A percentile compares a stretch with the other conserved stretches of the same genome.
phyloP scores from a whole-genome alignment of 495 filamentous ascomycete species.

The Hyphodiscus hymeniophilus region DNA sequence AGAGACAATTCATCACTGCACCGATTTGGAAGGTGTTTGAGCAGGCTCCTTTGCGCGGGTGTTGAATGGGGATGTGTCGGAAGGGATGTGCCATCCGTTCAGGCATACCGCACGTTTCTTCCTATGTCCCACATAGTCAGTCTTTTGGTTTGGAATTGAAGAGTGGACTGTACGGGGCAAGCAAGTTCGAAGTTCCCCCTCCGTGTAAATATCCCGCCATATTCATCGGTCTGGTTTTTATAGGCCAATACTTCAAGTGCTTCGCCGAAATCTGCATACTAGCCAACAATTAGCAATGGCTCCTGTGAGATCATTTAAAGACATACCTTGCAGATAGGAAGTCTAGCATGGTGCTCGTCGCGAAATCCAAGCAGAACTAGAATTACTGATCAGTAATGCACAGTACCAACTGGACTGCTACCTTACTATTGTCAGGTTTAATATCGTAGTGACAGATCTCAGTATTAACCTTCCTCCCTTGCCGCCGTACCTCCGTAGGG shows the following conservation, averaged over 20 bases:
- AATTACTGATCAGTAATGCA: not conserved
- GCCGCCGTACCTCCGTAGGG: not conserved
- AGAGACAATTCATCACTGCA: slow-evolving; percentile 1
- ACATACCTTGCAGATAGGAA: slow-evolving; percentile 1
- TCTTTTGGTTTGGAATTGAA: no score
- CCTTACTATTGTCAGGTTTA: not conserved
- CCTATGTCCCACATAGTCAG: no score
- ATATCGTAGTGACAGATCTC: slow-evolving; percentile 2
- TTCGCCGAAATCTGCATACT: slow-evolving; percentile 4
- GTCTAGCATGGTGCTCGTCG: not conserved
- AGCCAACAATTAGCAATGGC: not conserved
- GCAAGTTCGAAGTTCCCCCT: not conserved
- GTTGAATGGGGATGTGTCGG: not conserved
- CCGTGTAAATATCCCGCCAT: not conserved
- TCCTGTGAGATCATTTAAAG: not conserved
- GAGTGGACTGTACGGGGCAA: not conserved
- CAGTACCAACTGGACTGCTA: no score
- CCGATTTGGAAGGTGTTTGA: slow-evolving; percentile 6
- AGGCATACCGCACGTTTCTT: not conserved
- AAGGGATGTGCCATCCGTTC: not conserved
- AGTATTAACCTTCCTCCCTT: not conserved
- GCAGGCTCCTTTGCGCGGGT: slow-evolving; percentile 1
- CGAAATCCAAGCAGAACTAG: not conserved
- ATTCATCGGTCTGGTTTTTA: not conserved
- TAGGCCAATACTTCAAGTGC: not conserved